Base-by-base conservation (phyloP, 345 rosid species). In the Murraya koenigii region DNA sequence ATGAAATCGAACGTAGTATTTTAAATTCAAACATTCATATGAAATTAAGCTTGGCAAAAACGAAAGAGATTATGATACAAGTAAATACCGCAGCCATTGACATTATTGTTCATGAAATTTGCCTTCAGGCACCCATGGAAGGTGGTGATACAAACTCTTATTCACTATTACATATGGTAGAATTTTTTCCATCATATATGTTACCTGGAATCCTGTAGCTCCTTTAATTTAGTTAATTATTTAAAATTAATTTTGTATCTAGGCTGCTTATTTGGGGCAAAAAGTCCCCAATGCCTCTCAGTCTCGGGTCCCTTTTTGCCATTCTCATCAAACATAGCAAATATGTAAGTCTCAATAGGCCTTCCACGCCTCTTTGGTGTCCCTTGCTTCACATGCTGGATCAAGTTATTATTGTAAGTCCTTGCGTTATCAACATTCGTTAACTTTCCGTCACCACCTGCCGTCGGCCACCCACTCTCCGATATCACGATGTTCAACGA, bases 381-480 rank as follows among this genome's bases (percentile, higher is more conserved):
- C 75, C 90, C 88, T 11, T 35, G 23, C 81, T 87, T 87, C 28
- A 78, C 92, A 32, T 91, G 91, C 39, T 74, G 82, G 47, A 87
- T 81, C 86, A 92, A 68, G 28, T 90, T 92, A 64, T 83, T 84
- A 67, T 82, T 82, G 60, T 90, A 89, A 69, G 80, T 84, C 76
- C 81, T 84, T 8, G 92, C 96, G 63, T 92, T 89, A 0, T 84
- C 88, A 5, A 76, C 20, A 23, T 59, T 78, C 0, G 93, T 75
- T 8, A 74, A 87, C 4, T 8, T 5, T 20, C 82, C 88, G 72
- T 90, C 90, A 0, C 85, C 94, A 70, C 90, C 93, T 0, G 76
- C 79, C 0, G 89, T 75, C 0, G 97, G 92, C 93, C 94, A 92
- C 15, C 94, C 94, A 22, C 81, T 86, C 77, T 92, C 92, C 0